phyloP scores from a whole-genome alignment of 2,329 filamentous ascomycete genomes.

The Cytospora piceicola region DNA sequence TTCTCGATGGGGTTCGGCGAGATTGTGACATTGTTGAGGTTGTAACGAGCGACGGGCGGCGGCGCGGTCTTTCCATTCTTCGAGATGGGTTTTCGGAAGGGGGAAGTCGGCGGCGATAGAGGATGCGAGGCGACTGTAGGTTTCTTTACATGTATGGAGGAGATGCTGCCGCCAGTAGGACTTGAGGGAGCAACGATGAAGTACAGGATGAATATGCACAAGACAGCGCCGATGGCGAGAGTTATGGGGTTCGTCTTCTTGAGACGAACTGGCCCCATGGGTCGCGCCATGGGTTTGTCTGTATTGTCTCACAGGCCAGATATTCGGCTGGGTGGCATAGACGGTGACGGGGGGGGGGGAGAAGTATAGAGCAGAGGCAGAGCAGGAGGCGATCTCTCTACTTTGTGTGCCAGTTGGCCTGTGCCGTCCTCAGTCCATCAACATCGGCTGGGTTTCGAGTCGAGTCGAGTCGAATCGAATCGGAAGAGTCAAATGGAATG shows the following conservation, averaged over 20 bases:
- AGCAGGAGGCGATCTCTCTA: slow-evolving; percentile 24
- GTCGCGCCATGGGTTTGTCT: slow-evolving; percentile 53
- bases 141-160: slow-evolving; percentile 47
- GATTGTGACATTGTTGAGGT: slow-evolving; percentile 93
- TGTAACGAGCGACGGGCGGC: slow-evolving; percentile 88
- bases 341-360: slow-evolving; percentile 6
- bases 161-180: slow-evolving; percentile 51
- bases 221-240: slow-evolving; percentile 69
- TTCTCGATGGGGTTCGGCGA: slow-evolving; percentile 76
- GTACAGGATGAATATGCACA: slow-evolving; percentile 73
- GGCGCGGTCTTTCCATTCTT: slow-evolving; percentile 61
- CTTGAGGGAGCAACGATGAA: slow-evolving; percentile 62
- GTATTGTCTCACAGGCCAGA: slow-evolving; percentile 24
- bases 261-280: slow-evolving; percentile 69
- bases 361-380: slow-evolving; percentile 11
- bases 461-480: neutral
- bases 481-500: neutral
- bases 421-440: slow-evolving; percentile 26
- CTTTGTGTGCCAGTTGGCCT: slow-evolving; percentile 27
- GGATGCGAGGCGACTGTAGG: slow-evolving; percentile 64
- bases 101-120: slow-evolving; percentile 74
- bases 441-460: slow-evolving; percentile 6
- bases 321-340: slow-evolving; percentile 16
- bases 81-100: slow-evolving; percentile 66
- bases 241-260: slow-evolving; percentile 81